Evolutionary conservation across 2,329 filamentous ascomycete genomes (phyloP).

Genomic region (Pseudogymnoascus sp.): DNA sequence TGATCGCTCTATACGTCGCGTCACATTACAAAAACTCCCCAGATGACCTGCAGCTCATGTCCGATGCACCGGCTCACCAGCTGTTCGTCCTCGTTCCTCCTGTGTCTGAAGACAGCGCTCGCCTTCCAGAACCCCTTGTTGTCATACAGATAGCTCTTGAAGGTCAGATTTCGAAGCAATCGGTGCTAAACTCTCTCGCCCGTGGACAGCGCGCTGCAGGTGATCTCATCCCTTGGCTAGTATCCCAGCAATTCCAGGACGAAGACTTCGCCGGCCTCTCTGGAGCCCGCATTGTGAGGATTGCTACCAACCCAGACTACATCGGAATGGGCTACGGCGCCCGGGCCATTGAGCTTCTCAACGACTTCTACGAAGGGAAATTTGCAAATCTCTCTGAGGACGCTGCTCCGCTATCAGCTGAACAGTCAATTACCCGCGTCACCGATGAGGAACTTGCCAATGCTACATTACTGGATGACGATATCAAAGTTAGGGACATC

Average conservation of each 20-base stretch:
- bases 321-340: constrained; percentile 88
- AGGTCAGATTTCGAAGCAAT: constrained; percentile 88
- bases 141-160: constrained; percentile 92
- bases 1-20: constrained; percentile 95
- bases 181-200: constrained; percentile 81
- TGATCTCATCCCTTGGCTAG: constrained; percentile 93
- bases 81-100: constrained; percentile 90
- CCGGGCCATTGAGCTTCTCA: constrained; percentile 76
- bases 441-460: constrained; percentile 76
- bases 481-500: constrained; percentile 84
- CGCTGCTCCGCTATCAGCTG: constrained; percentile 41
- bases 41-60: constrained; percentile 97
- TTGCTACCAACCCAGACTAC: constrained; percentile 94
- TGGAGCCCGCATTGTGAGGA: constrained; percentile 84
- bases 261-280: constrained; percentile 92
- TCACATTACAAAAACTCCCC: constrained; percentile 98
- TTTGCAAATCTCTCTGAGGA: constrained; percentile 78
- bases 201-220: constrained; percentile 83
- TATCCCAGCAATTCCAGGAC: constrained; percentile 97
- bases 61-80: constrained; percentile 92
- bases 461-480: constrained; percentile 71
- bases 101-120: constrained; percentile 65
- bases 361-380: constrained; percentile 91
- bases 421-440: constrained; percentile 65
- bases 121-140: constrained; percentile 84